Evolutionary conservation across 2,329 filamentous ascomycete genomes (phyloP).

Genomic region (Colletotrichum eleusines): DNA sequence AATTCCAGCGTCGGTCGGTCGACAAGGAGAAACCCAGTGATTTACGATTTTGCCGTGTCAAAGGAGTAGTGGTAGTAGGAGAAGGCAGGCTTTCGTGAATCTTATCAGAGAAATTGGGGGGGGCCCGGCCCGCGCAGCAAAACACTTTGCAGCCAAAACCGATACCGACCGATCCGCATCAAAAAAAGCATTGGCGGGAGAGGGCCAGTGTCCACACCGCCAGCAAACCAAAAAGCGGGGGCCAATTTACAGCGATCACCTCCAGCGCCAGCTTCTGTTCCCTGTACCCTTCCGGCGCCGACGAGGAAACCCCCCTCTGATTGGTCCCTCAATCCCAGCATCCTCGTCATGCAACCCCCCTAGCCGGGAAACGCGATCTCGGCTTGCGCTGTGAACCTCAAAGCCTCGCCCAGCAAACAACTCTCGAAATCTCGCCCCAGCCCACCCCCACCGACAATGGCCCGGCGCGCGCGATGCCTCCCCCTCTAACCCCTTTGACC

Average conservation of each 20-base stretch:
- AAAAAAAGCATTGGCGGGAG: conserved; percentile 9
- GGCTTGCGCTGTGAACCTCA: background rate
- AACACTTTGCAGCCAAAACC: conserved; percentile 14
- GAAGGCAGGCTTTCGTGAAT: conserved; percentile 21
- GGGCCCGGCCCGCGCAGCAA: conserved; percentile 15
- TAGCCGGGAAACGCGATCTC: conserved; percentile 1
- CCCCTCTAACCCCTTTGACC: conserved; percentile 2
- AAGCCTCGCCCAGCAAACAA: background rate
- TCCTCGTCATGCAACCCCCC: conserved; percentile 1
- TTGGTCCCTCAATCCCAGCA: conserved; percentile 16
- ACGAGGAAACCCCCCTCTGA: background rate
- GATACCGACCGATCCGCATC: conserved; percentile 30
- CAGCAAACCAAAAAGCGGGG: conserved; percentile 35
- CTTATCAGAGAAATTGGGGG: conserved; percentile 38
- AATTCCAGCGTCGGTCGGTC: conserved; percentile 6
- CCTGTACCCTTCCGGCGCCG: background rate
- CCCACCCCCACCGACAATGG: conserved; percentile 36
- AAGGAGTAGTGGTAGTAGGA: background rate
- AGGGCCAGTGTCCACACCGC: conserved; percentile 13
- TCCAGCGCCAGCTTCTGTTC: background rate
- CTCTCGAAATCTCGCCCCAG: conserved; percentile 30
- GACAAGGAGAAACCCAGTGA: conserved; percentile 10
- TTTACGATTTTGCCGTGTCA: background rate
- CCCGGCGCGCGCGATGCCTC: conserved; percentile 35
- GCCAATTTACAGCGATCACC: conserved; percentile 1